Evolutionary conservation across 805 yeast genomes (phyloP), one percentile per base, ranked within the genome.

Genomic region (Starmerella cellae): DNA sequence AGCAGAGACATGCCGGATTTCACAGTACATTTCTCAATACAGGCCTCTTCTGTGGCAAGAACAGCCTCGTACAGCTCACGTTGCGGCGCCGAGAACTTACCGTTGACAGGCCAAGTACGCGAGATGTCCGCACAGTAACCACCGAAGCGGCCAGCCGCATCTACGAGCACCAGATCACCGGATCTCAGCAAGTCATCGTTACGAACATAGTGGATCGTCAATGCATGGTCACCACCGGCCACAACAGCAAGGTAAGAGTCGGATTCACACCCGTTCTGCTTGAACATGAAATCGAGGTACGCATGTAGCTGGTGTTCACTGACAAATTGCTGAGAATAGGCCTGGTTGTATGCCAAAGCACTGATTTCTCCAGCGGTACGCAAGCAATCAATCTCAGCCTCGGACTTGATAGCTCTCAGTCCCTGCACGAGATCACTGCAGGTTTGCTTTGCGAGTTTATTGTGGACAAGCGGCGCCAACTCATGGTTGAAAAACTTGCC

Each of bases 41-140:
- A 82, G 41, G 71, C 64, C 57, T 78, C 79, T 54, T 91, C 82
- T 16, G 84, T 93, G 50, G 76, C 76, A 37, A 91, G 64, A 4
- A 91, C 95, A 2, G 88, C 94, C 53, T 83, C 80, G 57, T 91
- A 91, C 18, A 91, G 62, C 46, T 88, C 97, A 39, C 70, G 70
- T 60, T 91, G 98, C 2, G 94, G 75, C 9, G 66, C 73, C 2
- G 81, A 62, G 59, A 91, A 91, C 38, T 62, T 65, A 2, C 93
- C 83, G 30, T 71, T 71, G 37, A 77, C 79, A 4, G 98, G 98
- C 96, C 97, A 91, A 0, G 96, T 80, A 49, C 99, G 71, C 2
- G 97, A 87, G 36, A 91, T 91, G 61, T 91, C 99, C 1, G 96
- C 78, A 56, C 94, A 78, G 60, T 91, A 91, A 1, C 96, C 96